These are phyloP conservation scores for Spathaspora sp. DNA, from an alignment of 805 yeast species.

Conservation along the genomic window DNA sequence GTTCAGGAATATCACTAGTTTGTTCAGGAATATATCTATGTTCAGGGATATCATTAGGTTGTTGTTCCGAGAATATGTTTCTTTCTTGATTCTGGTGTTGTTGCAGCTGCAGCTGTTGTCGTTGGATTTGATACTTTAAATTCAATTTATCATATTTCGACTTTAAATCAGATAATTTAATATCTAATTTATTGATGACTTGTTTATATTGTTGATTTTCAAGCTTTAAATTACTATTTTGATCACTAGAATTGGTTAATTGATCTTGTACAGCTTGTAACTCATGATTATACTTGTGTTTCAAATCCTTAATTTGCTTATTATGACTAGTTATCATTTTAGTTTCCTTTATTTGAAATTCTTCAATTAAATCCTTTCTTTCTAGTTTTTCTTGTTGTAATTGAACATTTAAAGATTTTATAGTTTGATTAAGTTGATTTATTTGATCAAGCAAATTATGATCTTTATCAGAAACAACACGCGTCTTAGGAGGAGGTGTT, in stretches of 20 bases:
- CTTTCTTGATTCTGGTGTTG: neutral
- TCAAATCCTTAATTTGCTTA: neutral
- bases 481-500: neutral
- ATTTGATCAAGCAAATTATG: neutral
- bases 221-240: neutral
- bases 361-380: slow-evolving; percentile 6
- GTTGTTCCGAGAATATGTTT: neutral
- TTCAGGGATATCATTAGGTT: neutral
- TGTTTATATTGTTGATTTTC: neutral
- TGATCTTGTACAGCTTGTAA: neutral
- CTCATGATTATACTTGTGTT: neutral
- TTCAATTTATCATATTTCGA: neutral
- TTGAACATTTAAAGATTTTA: neutral
- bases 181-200: neutral
- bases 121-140: neutral
- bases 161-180: neutral
- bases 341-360: slow-evolving; percentile 4
- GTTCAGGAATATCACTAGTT: neutral
- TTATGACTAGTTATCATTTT: neutral
- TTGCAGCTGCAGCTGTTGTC: neutral
- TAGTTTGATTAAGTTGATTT: neutral
- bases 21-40: neutral
- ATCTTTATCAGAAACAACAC: neutral
- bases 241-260: neutral
- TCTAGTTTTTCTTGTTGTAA: slow-evolving; percentile 1